Evolutionary conservation across 2,329 filamentous ascomycete genomes (phyloP), one percentile per base, ranked within the genome.

Genomic region (Teratosphaeria gauchensis): DNA sequence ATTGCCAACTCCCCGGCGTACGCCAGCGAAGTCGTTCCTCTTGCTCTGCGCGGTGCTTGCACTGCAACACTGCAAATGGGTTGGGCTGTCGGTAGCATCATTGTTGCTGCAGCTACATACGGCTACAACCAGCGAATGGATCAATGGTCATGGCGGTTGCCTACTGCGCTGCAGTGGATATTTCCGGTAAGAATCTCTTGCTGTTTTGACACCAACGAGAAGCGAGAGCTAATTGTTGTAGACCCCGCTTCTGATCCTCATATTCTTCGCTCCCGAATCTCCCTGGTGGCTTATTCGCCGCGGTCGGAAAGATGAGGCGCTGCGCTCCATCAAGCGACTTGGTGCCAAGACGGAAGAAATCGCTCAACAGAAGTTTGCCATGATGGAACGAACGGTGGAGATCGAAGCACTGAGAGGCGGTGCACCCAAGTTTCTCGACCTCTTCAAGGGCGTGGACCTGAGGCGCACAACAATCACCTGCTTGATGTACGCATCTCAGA

Each of bases 1-100:
- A 82, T 84, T 61, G 81, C 82, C 65, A 84, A 84, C 66, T 77
- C 82, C 4, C 82, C 82, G 0, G 82, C 82, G 12, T 85, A 84
- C 73, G 80, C 76, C 67, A 72, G 72, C 64, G 82, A 85, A 68
- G 80, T 85, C 57, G 80, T 82, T 3, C 82, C 82, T 2, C 74
- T 84, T 55, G 71, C 71, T 62, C 69, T 85, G 60, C 72, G 82
- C 70, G 82, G 77, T 61, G 77, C 80, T 24, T 77, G 76, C 8
- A 84, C 82, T 3, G 77, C 80, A 69, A 84, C 80, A 75, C 64
- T 84, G 68, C 82, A 84, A 73, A 84, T 84, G 80, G 81, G 79
- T 72, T 84, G 82, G 82, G 78, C 81, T 21, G 79, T 84, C 66
- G 82, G 82, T 21, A 67, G 72, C 19, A 84, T 84, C 64, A 82